A percentile compares a stretch with the other conserved stretches of the same genome.
These are phyloP conservation scores for Perkinsus olseni DNA, from an alignment of 169 alveolate species.

Conservation along the genomic window DNA sequence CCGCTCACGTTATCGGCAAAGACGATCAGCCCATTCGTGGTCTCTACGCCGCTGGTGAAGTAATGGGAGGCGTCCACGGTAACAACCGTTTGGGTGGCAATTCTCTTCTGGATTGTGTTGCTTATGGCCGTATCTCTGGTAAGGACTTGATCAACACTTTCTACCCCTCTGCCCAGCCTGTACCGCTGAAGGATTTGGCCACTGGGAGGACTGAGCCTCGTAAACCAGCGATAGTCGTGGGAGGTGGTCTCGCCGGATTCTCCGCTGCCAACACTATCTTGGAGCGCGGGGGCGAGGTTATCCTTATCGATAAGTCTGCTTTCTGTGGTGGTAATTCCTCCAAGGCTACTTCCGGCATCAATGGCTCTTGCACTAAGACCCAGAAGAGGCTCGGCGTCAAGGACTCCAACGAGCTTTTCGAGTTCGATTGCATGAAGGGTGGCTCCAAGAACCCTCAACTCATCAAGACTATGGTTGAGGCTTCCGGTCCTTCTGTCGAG, in stretches of 20 bases:
- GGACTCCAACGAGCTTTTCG: slow-evolving; percentile 35
- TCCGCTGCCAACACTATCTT: slow-evolving; percentile 30
- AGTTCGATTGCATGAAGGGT: slow-evolving; percentile 41
- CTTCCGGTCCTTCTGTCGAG: slow-evolving; percentile 23
- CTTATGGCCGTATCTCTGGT: slow-evolving; percentile 45
- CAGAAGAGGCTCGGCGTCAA: slow-evolving; percentile 36
- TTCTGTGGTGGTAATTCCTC: slow-evolving; percentile 38
- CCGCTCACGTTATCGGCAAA: too few relatives aligned
- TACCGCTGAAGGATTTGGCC: too few relatives aligned
- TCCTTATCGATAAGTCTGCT: slow-evolving; percentile 22
- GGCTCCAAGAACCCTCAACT: slow-evolving; percentile 36
- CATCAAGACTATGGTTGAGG: slow-evolving; percentile 23
- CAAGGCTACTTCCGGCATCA: slow-evolving; percentile 29
- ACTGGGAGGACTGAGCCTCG: too few relatives aligned
- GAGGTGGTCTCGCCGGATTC: slow-evolving; percentile 21
- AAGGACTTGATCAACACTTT: slow-evolving; percentile 14
- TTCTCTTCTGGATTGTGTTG: too few relatives aligned
- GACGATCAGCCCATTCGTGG: too few relatives aligned
- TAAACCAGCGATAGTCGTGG: neutral
- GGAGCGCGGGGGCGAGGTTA: slow-evolving; percentile 21
- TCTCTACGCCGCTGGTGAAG: too few relatives aligned
- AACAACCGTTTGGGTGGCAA: too few relatives aligned
- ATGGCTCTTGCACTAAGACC: slow-evolving; percentile 27
- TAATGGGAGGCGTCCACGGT: too few relatives aligned
- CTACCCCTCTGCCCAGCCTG: too few relatives aligned